Evolutionary conservation across 1,284 basidiomycete genomes (phyloP).

Genomic region (Sanghuangporus baumii): DNA sequence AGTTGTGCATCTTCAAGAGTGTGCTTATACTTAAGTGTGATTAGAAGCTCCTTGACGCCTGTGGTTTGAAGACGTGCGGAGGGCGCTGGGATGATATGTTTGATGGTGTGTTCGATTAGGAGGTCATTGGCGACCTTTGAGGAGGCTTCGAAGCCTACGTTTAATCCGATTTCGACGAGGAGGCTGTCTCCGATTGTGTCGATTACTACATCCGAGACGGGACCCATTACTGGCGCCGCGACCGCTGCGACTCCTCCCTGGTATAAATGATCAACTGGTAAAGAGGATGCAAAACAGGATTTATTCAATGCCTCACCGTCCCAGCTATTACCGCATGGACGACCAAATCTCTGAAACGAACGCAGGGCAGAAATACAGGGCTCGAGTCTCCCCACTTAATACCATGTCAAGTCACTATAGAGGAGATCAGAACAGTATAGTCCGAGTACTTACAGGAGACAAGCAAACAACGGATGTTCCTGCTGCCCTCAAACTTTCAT

Average conservation of each 20-base stretch:
- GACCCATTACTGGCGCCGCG: conserved; percentile 49
- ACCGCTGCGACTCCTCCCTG: conserved; percentile 57
- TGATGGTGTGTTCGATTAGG: conserved; percentile 44
- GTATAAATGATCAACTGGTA: not conserved
- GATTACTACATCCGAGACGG: conserved; percentile 45
- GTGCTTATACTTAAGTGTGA: conserved; percentile 58
- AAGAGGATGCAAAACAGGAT: not conserved
- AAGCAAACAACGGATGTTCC: conserved; percentile 57
- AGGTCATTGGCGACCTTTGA: conserved; percentile 49
- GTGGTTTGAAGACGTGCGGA: conserved; percentile 52
- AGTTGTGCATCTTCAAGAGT: conserved; percentile 52
- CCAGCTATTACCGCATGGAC: conserved; percentile 56
- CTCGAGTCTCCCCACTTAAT: conserved; percentile 59
- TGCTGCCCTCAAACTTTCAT: conserved; percentile 54
- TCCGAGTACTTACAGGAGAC: conserved; percentile 43
- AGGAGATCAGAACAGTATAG: not conserved
- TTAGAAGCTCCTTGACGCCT: conserved; percentile 47
- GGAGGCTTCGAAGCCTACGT: conserved; percentile 47
- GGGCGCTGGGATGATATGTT: conserved; percentile 45
- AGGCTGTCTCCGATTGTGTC: conserved; percentile 50
- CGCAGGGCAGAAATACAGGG: conserved; percentile 57
- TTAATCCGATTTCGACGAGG: conserved; percentile 48
- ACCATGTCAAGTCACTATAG: not conserved
- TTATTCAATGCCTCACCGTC: conserved; percentile 37
- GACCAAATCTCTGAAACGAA: conserved; percentile 57